phyloP scores from a whole-genome alignment of 192 early-diverging fungal genomes.

The Coemansia sp. region DNA sequence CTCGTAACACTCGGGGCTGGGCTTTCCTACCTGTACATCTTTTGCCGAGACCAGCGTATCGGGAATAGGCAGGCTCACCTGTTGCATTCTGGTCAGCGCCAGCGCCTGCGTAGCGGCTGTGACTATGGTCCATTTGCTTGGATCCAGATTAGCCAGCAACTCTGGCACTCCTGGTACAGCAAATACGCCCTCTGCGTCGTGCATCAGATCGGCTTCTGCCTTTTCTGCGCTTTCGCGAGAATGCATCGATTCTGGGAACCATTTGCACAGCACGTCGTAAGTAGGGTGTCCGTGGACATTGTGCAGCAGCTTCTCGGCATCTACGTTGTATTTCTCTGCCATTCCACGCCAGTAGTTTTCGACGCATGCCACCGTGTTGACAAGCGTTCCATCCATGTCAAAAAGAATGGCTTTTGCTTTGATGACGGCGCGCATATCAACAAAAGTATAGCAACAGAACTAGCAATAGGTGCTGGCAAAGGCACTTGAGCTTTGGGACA shows the following conservation, averaged over 20 bases:
- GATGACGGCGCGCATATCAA: slow-evolving; percentile 9
- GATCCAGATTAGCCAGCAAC: slow-evolving; percentile 8
- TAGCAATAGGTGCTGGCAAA: neutral
- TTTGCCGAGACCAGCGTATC: slow-evolving; percentile 21
- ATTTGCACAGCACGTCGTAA: slow-evolving; percentile 23
- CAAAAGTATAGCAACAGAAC: no score
- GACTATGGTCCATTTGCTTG: slow-evolving; percentile 37
- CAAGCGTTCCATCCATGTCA: slow-evolving; percentile 51
- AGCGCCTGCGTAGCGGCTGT: slow-evolving; percentile 26
- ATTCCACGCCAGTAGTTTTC: slow-evolving; percentile 33
- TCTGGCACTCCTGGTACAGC: slow-evolving; percentile 33
- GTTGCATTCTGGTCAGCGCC: slow-evolving; percentile 24
- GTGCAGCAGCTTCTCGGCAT: slow-evolving; percentile 12
- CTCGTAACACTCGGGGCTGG: slow-evolving; percentile 30
- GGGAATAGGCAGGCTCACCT: slow-evolving; percentile 28
- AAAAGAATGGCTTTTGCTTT: slow-evolving; percentile 38
- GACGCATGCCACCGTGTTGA: slow-evolving; percentile 39
- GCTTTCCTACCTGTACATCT: slow-evolving; percentile 25
- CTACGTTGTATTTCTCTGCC: slow-evolving; percentile 21
- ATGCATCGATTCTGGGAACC: slow-evolving; percentile 30
- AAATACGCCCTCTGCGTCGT: slow-evolving; percentile 22
- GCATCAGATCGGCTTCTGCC: slow-evolving; percentile 17
- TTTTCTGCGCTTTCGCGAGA: slow-evolving; percentile 13
- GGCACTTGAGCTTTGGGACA: neutral
- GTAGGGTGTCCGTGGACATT: slow-evolving; percentile 37